Evolutionary conservation across 2,329 filamentous ascomycete species (phyloP), one percentile per base, ranked within the genome.

Genomic region (Sarocladium strictum): DNA sequence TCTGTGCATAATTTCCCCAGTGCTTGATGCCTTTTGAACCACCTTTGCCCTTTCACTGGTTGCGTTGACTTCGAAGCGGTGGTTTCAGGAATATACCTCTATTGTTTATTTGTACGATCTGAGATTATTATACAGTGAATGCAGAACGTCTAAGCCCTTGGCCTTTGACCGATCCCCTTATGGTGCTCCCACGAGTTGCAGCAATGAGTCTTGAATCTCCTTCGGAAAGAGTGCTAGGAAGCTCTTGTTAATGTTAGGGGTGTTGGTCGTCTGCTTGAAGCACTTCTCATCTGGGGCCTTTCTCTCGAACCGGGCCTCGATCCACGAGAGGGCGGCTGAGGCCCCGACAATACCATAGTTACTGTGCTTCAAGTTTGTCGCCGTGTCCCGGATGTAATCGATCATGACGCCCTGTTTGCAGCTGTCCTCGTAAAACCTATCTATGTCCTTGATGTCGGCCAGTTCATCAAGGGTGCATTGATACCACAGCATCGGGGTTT

Each of bases 291-390:
- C 10, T 12, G 27, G 23, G 9, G 15, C 14, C 17, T n/a, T 29
- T 23, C 23, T 12, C 12, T 47, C 24, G 23, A 47, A 47, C 10
- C 43, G 7, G 4, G 21, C 43, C 43, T 47, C 43, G 14, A 47
- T 47, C 43, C 43, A 47, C 12, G 17, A 7, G 3, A 47, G 43
- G 3, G 43, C 43, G n/a, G 15, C 43, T 4, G 23, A 15, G n/a
- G 24, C 43, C 4, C 43, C 43, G 23, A 47, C 43, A 15, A 47
- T 24, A n/a, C 43, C 43, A 29, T 47, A 47, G 43, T 47, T 47
- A 23, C 24, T 47, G 43, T 47, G 43, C 23, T n/a, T 3, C 23
- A 47, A 17, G 17, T 47, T 47, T 7, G 43, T 23, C 6, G 43
- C 43, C 9, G 43, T 27, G 24, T 47, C 43, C 23, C 21, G 27